These are phyloP conservation scores for Globisporangium barbulae DNA, from an alignment of 352 stramenopile species.

Conservation along the genomic window DNA sequence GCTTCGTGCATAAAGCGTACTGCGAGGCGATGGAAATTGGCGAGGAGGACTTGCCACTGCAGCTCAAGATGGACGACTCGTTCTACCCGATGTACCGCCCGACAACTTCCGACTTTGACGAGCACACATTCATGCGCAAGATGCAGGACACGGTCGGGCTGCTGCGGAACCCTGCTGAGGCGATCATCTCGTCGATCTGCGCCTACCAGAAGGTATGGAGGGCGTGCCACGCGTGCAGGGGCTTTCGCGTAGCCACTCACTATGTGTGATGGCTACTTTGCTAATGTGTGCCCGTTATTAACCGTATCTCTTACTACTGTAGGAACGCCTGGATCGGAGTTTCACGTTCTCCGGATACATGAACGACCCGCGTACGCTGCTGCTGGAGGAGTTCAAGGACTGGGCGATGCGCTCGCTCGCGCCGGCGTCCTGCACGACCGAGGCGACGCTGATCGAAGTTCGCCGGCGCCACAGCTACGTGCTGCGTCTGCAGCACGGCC, in stretches of 20 bases:
- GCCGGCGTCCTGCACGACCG: constrained; percentile 68
- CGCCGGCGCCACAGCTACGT: constrained; percentile 74
- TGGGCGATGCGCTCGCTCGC: constrained; percentile 82
- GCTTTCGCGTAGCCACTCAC: not conserved
- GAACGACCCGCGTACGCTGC: constrained; percentile 74
- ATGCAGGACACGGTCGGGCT: constrained; percentile 84
- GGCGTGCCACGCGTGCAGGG: not conserved
- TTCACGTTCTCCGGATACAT: constrained; percentile 79
- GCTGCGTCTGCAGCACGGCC: constrained; percentile 69
- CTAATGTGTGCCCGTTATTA: not conserved
- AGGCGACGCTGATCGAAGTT: constrained; percentile 76
- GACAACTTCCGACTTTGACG: constrained; percentile 77
- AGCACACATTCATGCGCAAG: constrained; percentile 87
- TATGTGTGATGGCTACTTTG: constrained; percentile 1
- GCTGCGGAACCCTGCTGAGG: constrained; percentile 74
- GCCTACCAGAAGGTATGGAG: constrained; percentile 62
- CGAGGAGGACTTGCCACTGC: constrained; percentile 76
- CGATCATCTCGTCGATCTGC: constrained; percentile 85
- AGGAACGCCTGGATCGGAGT: constrained; percentile 71
- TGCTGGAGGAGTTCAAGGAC: constrained; percentile 87
- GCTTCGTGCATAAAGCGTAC: constrained; percentile 82
- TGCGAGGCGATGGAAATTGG: constrained; percentile 82
- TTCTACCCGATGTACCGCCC: constrained; percentile 78
- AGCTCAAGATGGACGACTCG: constrained; percentile 84
- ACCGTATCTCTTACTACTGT: not conserved